Percentiles rank a stretch among this genome's conserved stretches.
Conservation (phyloP, 805 yeast species). For the Blastobotrys muscicola region DNA sequence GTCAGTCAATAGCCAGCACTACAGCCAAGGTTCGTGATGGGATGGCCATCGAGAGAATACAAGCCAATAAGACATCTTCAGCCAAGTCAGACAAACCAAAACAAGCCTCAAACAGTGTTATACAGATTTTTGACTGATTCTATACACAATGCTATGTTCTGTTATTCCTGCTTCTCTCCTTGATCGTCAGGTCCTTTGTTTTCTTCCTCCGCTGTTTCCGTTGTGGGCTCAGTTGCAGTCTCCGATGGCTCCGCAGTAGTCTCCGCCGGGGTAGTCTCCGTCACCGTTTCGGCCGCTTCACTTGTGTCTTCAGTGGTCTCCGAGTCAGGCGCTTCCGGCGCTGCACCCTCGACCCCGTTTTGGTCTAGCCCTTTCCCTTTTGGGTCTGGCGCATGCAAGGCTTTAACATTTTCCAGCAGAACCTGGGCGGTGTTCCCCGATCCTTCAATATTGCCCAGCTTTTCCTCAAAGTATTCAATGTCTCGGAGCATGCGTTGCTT, state of each 20-base stretch:
- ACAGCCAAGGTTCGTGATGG: no score
- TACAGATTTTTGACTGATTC: no score
- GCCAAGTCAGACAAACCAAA: no score
- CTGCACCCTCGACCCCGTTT: neutral
- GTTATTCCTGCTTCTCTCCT: neutral
- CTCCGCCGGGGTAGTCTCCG: neutral
- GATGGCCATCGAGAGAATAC: no score
- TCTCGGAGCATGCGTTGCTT: conserved; percentile 44
- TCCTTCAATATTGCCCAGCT: conserved; percentile 41
- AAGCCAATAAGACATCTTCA: no score
- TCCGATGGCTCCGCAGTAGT: no score
- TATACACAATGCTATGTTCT: no score
- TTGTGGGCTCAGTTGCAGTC: neutral
- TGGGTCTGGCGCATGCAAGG: conserved; percentile 13
- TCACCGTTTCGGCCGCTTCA: neutral
- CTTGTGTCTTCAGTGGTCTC: neutral
- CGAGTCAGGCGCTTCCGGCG: neutral
- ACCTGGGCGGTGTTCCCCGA: conserved; percentile 16
- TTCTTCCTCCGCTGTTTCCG: no score
- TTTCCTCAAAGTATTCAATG: conserved; percentile 54
- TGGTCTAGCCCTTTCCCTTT: neutral
- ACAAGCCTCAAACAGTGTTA: no score
- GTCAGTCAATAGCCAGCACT: neutral
- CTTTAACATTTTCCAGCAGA: conserved; percentile 13
- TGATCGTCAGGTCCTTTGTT: conserved; percentile 9